Evolutionary conservation across 1,139 yeast species (phyloP).

Genomic region (Saccharomyces hybrid): DNA sequence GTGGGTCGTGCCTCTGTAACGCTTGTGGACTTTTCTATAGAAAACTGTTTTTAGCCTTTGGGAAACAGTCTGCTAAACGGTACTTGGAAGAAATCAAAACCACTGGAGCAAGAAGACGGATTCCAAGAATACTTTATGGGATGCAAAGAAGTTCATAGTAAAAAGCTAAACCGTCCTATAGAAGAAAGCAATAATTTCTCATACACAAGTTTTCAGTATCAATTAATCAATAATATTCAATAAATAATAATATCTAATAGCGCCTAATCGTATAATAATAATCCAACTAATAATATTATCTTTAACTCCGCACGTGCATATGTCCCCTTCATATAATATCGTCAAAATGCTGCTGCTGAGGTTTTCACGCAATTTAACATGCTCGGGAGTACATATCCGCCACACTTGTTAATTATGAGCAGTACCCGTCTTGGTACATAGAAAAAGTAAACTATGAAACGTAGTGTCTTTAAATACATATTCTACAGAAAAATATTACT

Average conservation of each 20-base stretch:
- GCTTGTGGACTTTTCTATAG: constrained; percentile 69
- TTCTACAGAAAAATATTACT: neutral
- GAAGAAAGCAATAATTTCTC: neutral
- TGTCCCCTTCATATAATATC: too few relatives aligned
- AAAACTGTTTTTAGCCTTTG: constrained; percentile 9
- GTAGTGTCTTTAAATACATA: neutral
- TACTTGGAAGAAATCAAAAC: neutral
- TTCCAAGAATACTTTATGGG: neutral
- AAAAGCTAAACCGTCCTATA: neutral
- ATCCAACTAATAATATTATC: neutral
- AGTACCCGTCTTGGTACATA: too few relatives aligned
- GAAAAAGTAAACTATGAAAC: neutral
- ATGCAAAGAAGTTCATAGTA: neutral
- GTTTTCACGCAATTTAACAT: too few relatives aligned
- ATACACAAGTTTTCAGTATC: neutral
- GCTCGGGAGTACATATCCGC: neutral
- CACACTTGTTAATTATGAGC: neutral
- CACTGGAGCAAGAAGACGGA: neutral
- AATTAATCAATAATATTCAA: neutral
- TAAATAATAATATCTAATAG: neutral
- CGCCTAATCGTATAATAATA: neutral
- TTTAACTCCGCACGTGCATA: too few relatives aligned
- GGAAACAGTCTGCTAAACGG: neutral
- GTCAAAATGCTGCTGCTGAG: too few relatives aligned
- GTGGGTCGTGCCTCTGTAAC: constrained; percentile 76